Base-by-base conservation (phyloP, 768 basidiomycete genomes). In the Tephrocybe sp. region DNA sequence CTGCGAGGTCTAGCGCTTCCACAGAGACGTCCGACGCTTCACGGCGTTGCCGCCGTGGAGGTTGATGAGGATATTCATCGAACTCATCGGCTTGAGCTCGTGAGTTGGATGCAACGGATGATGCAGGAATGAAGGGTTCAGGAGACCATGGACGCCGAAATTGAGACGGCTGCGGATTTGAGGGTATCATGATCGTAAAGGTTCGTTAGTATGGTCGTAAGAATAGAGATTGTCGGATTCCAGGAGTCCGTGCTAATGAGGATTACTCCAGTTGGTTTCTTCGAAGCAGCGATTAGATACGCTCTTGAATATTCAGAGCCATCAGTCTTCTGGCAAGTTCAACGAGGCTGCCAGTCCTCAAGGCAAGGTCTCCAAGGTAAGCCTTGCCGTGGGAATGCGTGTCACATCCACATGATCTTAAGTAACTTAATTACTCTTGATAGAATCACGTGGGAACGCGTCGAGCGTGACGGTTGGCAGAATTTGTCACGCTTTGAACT, bases 1-100 rank as follows among this genome's bases (percentile, higher is more conserved):
- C 86, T 26, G 85, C 85, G 19, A 89, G 73, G 66, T 89, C 86
- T 47, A 87, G 74, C 2, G 85, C 84, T 60, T 87, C 85, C 1
- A 87, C 76, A 47, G 84, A 86, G 22, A 74, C 76, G 50, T 87
- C 86, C 5, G 84, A 84, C 4, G 76, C 68, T 51, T 85, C 80
- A 52, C 78, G 65, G 24, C 69, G 68, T 44, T 63, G 66, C 39
- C 61, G 64, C 31, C 56, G 59, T 3, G 51, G 56, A 40, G 40
- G 57, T 44, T 26, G 39, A 1, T 38, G 54, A 31, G 63, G 49
- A 34, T 59, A 56, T 30, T 64, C 53, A 26, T 54, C 44, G 21
- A 56, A 43, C 4, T 64, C 57, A 21, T 42, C 41, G 36, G 61
- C 56, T 9, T 49, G 55, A 30, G 45, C n/a, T 19, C 48, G 57